A percentile compares a stretch with the other conserved stretches of the same genome.
Evolutionary conservation across 1,284 basidiomycete genomes (phyloP).

Genomic region (Puccinia horiana): DNA sequence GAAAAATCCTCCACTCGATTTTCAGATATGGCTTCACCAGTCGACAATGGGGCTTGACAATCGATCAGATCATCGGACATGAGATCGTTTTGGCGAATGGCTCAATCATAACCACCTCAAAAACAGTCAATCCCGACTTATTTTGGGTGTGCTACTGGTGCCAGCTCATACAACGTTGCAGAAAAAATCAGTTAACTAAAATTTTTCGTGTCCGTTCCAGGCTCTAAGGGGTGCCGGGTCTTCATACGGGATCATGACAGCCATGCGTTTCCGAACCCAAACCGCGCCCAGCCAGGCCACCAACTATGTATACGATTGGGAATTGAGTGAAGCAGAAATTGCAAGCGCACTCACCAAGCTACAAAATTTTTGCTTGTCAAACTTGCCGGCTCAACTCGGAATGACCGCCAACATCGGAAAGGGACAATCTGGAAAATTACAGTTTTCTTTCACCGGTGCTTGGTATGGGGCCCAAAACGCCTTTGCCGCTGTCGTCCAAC

Average conservation of each 20-base stretch:
- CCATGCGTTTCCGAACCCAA: constrained; percentile 13
- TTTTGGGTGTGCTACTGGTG: constrained; percentile 50
- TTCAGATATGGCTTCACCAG: constrained; percentile 55
- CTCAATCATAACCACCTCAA: constrained; percentile 52
- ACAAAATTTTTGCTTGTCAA: constrained; percentile 20
- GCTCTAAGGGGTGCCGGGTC: constrained; percentile 40
- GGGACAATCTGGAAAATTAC: background rate
- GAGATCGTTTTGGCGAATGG: constrained; percentile 59
- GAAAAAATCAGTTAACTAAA: background rate
- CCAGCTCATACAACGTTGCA: background rate
- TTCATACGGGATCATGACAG: constrained; percentile 31
- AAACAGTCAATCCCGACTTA: constrained; percentile 50
- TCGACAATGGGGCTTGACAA: constrained; percentile 57
- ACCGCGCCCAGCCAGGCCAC: constrained; percentile 6
- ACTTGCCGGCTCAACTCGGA: constrained; percentile 24
- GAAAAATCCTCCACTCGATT: background rate
- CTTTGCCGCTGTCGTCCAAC: constrained; percentile 8
- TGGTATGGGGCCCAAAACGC: constrained; percentile 18
- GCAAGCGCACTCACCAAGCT: constrained; percentile 10
- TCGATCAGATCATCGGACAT: constrained; percentile 56
- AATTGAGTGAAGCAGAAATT: background rate
- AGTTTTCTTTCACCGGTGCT: background rate
- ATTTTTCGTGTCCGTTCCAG: background rate
- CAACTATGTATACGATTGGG: constrained; percentile 28
- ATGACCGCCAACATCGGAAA: constrained; percentile 13